Evolutionary conservation across 1,284 basidiomycete species (phyloP).

Genomic region (Cryptococcus sp.): DNA sequence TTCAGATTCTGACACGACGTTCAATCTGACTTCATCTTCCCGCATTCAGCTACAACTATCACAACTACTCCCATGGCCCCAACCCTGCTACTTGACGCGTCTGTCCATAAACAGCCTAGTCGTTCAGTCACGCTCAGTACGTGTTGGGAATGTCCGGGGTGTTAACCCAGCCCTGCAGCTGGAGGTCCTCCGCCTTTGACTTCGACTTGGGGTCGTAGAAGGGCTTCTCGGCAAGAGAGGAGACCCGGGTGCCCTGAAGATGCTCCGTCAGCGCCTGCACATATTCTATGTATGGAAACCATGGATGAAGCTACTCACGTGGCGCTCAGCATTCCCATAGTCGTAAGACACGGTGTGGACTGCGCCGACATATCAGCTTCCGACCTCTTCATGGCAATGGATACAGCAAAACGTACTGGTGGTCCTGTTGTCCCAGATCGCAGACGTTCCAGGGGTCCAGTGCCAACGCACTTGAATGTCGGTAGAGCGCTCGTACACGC

Average conservation of each 20-base stretch:
- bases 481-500: slow-evolving; percentile 38
- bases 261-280: background rate
- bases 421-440: slow-evolving; percentile 43
- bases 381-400: background rate
- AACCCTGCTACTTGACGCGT: no score
- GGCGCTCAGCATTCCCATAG: slow-evolving; percentile 25
- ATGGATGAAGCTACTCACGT: slow-evolving; percentile 4
- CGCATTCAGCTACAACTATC: background rate
- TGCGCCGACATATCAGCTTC: no score
- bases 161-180: slow-evolving; percentile 18
- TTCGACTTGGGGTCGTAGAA: slow-evolving; percentile 31
- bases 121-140: background rate
- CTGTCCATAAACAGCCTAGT: no score
- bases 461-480: slow-evolving; percentile 45
- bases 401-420: slow-evolving; percentile 13
- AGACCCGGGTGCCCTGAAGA: slow-evolving; percentile 28
- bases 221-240: slow-evolving; percentile 39
- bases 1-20: no score
- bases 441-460: slow-evolving; percentile 43
- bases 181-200: slow-evolving; percentile 23
- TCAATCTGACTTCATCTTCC: background rate
- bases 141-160: slow-evolving; percentile 10
- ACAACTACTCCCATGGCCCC: background rate
- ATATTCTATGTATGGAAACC: background rate
- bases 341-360: slow-evolving; percentile 41